These are phyloP conservation scores for Pseudogymnoascus sp. DNA, from an alignment of 2,329 filamentous ascomycete genomes.

Conservation along the genomic window DNA sequence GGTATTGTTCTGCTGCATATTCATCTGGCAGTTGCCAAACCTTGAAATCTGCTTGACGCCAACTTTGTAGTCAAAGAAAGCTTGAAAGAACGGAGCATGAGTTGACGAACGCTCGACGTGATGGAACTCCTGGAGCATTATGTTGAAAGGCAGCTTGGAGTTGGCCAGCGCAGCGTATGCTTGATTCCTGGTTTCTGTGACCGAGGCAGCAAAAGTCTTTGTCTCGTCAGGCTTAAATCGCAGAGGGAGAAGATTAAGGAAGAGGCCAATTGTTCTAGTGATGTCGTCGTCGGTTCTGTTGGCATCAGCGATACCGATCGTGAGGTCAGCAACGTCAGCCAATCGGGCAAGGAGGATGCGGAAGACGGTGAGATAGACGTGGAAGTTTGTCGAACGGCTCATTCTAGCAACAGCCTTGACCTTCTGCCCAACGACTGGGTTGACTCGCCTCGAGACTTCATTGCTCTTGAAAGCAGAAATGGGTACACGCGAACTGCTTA, in stretches of 20 bases:
- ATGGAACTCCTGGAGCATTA: slow-evolving; percentile 17
- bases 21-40: slow-evolving; percentile 19
- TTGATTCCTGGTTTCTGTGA: slow-evolving; percentile 22
- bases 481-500: slow-evolving; percentile 15
- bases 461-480: slow-evolving; percentile 20
- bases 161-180: slow-evolving; percentile 19
- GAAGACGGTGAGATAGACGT: slow-evolving; percentile 39
- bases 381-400: slow-evolving; percentile 35
- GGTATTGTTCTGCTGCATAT: slow-evolving; percentile 15
- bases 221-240: slow-evolving; percentile 27
- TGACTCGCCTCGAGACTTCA: slow-evolving; percentile 17
- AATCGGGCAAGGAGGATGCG: slow-evolving; percentile 32
- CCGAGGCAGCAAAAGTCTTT: slow-evolving; percentile 27
- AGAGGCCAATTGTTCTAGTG: slow-evolving; percentile 36
- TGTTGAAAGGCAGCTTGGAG: slow-evolving; percentile 19
- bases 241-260: slow-evolving; percentile 43
- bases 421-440: slow-evolving; percentile 15
- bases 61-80: slow-evolving; percentile 18
- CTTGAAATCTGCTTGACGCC: slow-evolving; percentile 19
- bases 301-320: slow-evolving; percentile 43
- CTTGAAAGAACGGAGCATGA: slow-evolving; percentile 20
- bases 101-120: slow-evolving; percentile 18
- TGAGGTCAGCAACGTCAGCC: slow-evolving; percentile 32
- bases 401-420: slow-evolving; percentile 23
- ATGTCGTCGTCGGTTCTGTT: slow-evolving; percentile 30